Base-by-base conservation (phyloP, 1,284 basidiomycete species). In the Ceratobasidium papillatum region DNA sequence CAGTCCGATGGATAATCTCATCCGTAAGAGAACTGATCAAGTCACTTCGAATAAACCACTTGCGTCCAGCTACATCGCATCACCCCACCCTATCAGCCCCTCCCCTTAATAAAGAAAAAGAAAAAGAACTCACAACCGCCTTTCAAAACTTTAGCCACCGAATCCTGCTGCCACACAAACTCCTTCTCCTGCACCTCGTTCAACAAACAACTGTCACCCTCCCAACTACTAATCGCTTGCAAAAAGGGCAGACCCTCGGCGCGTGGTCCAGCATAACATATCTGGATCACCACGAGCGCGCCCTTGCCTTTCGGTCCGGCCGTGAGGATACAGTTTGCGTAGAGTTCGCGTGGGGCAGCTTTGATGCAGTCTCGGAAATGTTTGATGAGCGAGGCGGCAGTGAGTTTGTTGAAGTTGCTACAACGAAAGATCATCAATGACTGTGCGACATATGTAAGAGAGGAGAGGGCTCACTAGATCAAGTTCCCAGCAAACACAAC, bases 281-380 rank as follows among this genome's bases (percentile, higher is more conserved):
- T 89, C 81, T 96, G 95, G 56, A 97, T 90, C 59, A 96, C 93
- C 72, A 95, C 87, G 30, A 97, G 88, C 17, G 92, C 94, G 78
- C 94, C 69, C 78, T 91, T 87, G 66, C 89, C 89, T 14, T 88
- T 88, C 5, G 95, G 92, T 22, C 94, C 95, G 0, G 95, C 94
- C 0, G 95, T 96, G 73, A 97, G 87, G 74, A 96, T 88, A 49
- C 95, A 88, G 80, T 96, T 96, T 43, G 93, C 91, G 81, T 97
- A 64, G 19, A 96, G 87, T 79, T 94, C 90, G 30, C 91, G 87
- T 17, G 94, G 94, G 3, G 93, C 91, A 43, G 89, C 89, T 80
- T 96, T 96, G 82, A 96, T 88, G 80, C 94, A 96, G 81, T 97
- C 95, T 34, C 95, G 89, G 85, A 95, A 95, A 82, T 97, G 95